Evolutionary conservation across 805 yeast species (phyloP), one percentile per base, ranked within the genome.

Genomic region (Geotrichum ghanense): DNA sequence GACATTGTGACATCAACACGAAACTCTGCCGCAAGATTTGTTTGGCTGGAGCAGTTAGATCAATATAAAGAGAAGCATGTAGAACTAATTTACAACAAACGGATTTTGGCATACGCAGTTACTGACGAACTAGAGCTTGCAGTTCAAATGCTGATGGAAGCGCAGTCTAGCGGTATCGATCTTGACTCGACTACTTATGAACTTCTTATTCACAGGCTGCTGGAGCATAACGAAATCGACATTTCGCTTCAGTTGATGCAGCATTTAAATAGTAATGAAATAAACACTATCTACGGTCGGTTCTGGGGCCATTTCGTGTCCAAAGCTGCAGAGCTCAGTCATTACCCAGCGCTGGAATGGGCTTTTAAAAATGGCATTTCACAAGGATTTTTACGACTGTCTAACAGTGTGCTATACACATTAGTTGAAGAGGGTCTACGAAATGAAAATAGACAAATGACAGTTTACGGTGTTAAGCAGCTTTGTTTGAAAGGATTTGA

Each of bases 261-360:
- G 45, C 40, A 48, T 14, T 47, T 63, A 46, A 49, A 39, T 42
- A 22, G 43, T 10, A 5, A 27, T 1, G 22, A 37, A 6, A 42
- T 49, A 43, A 45, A 53, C 2, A 31, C 47, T 6, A 53, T 62
- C 2, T 58, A 51, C 44, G 49, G 61, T 0, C 53, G 67, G 9
- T 56, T 62, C 1, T 62, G 65, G 64, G 67, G 64, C 3, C 31
- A 60, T 26, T 54, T 61, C 19, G 42, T 58, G 10, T 50, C 57
- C 9, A 48, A 51, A 2, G 55, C 54, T 1, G 50, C 60, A 20
- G 53, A 53, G 22, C 43, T 42, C 5, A 26, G 35, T 16, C 52
- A 57, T 49, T 56, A 58, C 44, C 49, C 43, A 2, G 55, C 56
- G 1, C 49, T 61, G n/a, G 48, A 52, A 16, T 62, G 62, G 59